A percentile compares a stretch with the other conserved stretches of the same genome.
phyloP scores from a whole-genome alignment of 306 rosid species.

The Cicer yamashitae region DNA sequence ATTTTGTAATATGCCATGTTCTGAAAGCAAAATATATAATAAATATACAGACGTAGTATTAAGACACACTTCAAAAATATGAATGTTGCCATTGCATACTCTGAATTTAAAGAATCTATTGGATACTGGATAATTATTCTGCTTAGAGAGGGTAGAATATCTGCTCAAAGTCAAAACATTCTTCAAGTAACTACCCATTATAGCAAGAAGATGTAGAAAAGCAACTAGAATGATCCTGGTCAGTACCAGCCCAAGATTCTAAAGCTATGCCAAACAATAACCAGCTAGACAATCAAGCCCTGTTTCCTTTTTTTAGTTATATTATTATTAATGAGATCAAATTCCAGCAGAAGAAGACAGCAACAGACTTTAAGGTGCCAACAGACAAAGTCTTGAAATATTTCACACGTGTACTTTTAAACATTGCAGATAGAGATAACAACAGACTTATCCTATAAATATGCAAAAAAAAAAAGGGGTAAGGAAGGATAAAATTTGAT shows the following conservation, averaged over 20 bases:
- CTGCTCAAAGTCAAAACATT: conserved; percentile 22
- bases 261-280: conserved; percentile 28
- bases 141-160: conserved; percentile 17
- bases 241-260: conserved; percentile 23
- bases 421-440: neutral
- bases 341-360: conserved; percentile 20
- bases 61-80: neutral
- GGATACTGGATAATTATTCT: conserved; percentile 20
- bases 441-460: conserved; percentile 12
- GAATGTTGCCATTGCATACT: conserved; percentile 3
- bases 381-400: conserved; percentile 8
- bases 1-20: conserved; percentile 95
- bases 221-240: conserved; percentile 15
- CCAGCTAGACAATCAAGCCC: conserved; percentile 30
- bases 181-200: conserved; percentile 28
- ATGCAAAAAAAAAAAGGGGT: neutral
- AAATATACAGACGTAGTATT: conserved; percentile 23
- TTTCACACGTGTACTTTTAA: conserved; percentile 5
- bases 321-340: neutral
- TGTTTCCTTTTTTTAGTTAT: conserved; percentile 5
- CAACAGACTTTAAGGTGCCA: conserved; percentile 11
- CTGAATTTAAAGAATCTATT: conserved; percentile 18
- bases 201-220: conserved; percentile 24
- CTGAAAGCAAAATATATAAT: conserved; percentile 62
- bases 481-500: conserved; percentile 18